Percentiles rank a stretch among this genome's conserved stretches.
Conservation (phyloP, 2,329 filamentous ascomycete genomes). For the Nigrograna mackinnonii region DNA sequence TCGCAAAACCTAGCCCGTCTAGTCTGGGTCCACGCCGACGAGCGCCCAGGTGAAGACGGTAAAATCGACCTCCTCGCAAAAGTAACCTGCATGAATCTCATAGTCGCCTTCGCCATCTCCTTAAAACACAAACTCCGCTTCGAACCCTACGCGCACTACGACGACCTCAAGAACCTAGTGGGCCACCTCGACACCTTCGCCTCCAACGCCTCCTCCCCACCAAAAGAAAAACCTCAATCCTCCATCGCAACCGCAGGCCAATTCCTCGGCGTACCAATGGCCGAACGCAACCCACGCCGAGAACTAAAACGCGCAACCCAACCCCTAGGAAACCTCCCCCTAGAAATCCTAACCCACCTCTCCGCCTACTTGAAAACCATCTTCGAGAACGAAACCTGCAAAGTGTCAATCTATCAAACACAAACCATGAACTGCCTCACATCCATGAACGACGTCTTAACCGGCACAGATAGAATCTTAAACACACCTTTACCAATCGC, state of each 20-base stretch:
- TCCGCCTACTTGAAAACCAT: constrained; percentile 67
- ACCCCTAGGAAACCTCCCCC: constrained; percentile 79
- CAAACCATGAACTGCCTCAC: constrained; percentile 62
- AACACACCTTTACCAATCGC: constrained; percentile 82
- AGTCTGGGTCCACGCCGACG: constrained; percentile 78
- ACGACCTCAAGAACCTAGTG: constrained; percentile 71
- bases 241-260: constrained; percentile 61
- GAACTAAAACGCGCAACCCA: constrained; percentile 71
- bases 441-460: constrained; percentile 71
- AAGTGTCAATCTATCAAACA: constrained; percentile 62
- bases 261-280: constrained; percentile 76
- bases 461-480: constrained; percentile 75
- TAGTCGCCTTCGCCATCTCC: constrained; percentile 75
- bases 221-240: background rate
- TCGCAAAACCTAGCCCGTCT: constrained; percentile 66
- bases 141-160: constrained; percentile 78
- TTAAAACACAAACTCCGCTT: constrained; percentile 84
- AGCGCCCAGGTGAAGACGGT: constrained; percentile 59
- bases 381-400: constrained; percentile 59
- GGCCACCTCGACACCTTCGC: constrained; percentile 78
- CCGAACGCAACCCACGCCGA: constrained; percentile 77
- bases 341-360: constrained; percentile 78
- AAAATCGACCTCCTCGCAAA: constrained; percentile 74
- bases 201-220: constrained; percentile 48
- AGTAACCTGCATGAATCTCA: constrained; percentile 73